Percentiles rank a stretch among this genome's conserved stretches.
Conservation (phyloP, 2,329 filamentous ascomycete species). For the Aspergillus oerlinghausenensis region DNA sequence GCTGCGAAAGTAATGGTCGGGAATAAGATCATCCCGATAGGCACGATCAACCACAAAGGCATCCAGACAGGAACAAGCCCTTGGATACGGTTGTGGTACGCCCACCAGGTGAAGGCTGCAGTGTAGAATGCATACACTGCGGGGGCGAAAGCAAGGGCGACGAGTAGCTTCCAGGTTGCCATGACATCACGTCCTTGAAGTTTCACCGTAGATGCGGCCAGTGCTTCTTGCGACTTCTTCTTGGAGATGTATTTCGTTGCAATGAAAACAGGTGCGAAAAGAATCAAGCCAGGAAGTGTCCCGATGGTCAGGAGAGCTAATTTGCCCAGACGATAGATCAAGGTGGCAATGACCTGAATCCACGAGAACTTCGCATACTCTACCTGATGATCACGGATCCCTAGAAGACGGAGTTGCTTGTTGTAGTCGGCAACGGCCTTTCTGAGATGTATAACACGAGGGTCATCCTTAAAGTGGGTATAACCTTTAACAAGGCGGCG, state of each 20-base stretch:
- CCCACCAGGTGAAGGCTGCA: constrained; percentile 67
- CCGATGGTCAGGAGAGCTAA: constrained; percentile 70
- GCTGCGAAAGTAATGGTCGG: constrained; percentile 87
- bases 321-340: constrained; percentile 77
- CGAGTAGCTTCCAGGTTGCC: constrained; percentile 88
- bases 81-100: constrained; percentile 74
- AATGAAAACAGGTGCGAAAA: constrained; percentile 86
- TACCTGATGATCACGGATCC: constrained; percentile 89
- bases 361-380: constrained; percentile 83
- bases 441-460: constrained; percentile 71
- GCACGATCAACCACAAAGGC: constrained; percentile 70
- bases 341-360: constrained; percentile 66
- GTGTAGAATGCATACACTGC: constrained; percentile 79
- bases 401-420: constrained; percentile 75
- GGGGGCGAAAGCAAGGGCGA: constrained; percentile 78
- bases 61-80: constrained; percentile 77
- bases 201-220: constrained; percentile 83
- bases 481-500: constrained; percentile 86
- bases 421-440: constrained; percentile 81
- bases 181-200: constrained; percentile 84
- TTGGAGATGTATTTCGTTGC: constrained; percentile 77
- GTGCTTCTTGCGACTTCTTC: constrained; percentile 74
- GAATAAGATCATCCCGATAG: constrained; percentile 74
- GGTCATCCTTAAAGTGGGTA: constrained; percentile 85
- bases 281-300: constrained; percentile 77